These are phyloP conservation scores for Heterobasidion annosum DNA, from an alignment of 1,284 basidiomycete genomes.

Conservation along the genomic window DNA sequence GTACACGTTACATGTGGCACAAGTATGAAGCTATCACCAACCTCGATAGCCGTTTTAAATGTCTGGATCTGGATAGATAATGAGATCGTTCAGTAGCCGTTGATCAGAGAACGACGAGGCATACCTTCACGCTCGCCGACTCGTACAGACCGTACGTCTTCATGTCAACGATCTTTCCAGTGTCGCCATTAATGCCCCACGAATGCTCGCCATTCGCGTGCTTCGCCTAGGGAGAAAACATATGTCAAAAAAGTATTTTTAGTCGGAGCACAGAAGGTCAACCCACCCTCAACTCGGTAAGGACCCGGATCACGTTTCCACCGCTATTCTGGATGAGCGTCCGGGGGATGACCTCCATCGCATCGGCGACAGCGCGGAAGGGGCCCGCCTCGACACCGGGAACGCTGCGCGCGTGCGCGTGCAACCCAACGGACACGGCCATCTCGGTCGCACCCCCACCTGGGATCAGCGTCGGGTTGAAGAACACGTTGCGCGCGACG, in stretches of 20 bases:
- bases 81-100: not conserved
- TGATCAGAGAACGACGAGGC: constrained; percentile 3
- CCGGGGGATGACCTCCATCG: constrained; percentile 95
- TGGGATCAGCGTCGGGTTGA: constrained; percentile 86
- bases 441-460: constrained; percentile 98
- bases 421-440: constrained; percentile 88
- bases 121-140: constrained; percentile 88
- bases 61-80: constrained; percentile 68
- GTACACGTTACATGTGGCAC: not conserved
- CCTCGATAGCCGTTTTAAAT: constrained; percentile 95
- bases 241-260: not conserved
- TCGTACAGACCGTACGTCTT: constrained; percentile 91
- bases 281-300: constrained; percentile 79
- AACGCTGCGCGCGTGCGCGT: constrained; percentile 74
- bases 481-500: constrained; percentile 94
- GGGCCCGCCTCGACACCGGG: constrained; percentile 87
- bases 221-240: constrained; percentile 57
- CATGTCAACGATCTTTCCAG: constrained; percentile 95
- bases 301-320: constrained; percentile 87
- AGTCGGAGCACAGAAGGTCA: constrained; percentile 20
- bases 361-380: constrained; percentile 88
- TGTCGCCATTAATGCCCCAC: constrained; percentile 94
- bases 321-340: constrained; percentile 95
- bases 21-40: constrained; percentile 16
- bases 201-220: constrained; percentile 88